Evolutionary conservation across 1,284 basidiomycete species (phyloP), one percentile per base, ranked within the genome.

Genomic region (Pseudozyma pruni): DNA sequence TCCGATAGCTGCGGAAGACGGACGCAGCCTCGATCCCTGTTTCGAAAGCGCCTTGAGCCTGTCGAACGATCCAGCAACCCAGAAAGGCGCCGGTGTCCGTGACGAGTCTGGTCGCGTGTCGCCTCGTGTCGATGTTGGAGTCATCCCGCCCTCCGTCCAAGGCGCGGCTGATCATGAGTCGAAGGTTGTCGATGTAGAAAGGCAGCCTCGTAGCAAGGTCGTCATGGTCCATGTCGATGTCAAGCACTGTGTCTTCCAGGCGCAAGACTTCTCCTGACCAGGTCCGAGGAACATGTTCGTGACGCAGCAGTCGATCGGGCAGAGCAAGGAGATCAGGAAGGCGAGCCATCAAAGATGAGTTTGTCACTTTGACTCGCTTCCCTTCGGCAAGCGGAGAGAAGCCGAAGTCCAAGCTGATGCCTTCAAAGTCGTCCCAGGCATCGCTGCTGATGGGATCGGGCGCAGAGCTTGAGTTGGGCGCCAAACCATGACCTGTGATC

Each of bases 381-480:
- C 72, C 74, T 1, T 40, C 17, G 0, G 55, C 37, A n/a, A 75
- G 54, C 6, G 72, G 58, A n/a, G 8, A 10, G 8, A 81, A 63
- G 32, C 74, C 79, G 35, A 81, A 80, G 50, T 81, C 73, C 31
- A 78, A 23, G 27, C 71, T 63, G 19, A 81, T 56, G 25, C 67
- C 61, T 20, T 62, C 49, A 38, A 67, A 66, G 39, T 67, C 69
- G 38, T 72, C 69, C 71, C 71, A 73, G 10, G 32, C n/a, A 10
- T 56, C 48, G 31, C 33, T 34, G 23, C 32, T n/a, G 3, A 19
- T 47, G n/a, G 23, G 14, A 9, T 35, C 45, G 7, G 32, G 5
- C 17, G 32, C 35, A 10, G 44, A 14, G 20, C 22, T 23, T 23
- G 38, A 25, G 17, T 37, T 22, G 32, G 33, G n/a, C 3, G 14